Conservation (phyloP, 768 basidiomycete genomes). For the Trametes sanguinea region DNA sequence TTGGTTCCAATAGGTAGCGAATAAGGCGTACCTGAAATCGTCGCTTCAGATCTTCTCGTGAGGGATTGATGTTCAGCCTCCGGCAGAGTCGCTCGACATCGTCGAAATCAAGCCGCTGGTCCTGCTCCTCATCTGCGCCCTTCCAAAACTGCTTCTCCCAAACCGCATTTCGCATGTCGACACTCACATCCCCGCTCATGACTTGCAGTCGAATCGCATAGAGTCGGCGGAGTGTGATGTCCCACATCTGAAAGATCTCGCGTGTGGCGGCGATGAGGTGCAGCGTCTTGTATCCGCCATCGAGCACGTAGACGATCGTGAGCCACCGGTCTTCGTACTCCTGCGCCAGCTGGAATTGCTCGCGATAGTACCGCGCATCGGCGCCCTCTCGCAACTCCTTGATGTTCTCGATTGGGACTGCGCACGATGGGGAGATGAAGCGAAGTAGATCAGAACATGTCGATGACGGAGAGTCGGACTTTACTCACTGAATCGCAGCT, state of each 20-base stretch:
- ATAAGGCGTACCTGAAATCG: constrained; percentile 53
- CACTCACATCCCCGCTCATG: constrained; percentile 65
- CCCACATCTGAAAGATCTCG: constrained; percentile 65
- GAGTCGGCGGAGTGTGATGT: constrained; percentile 62
- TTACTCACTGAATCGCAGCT: constrained; percentile 60
- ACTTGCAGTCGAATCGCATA: constrained; percentile 67
- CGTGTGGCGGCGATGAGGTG: constrained; percentile 76
- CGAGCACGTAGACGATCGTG: constrained; percentile 79
- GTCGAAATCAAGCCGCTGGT: constrained; percentile 65
- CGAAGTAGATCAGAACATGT: neutral
- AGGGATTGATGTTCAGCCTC: constrained; percentile 66
- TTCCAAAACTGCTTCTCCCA: constrained; percentile 89
- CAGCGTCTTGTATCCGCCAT: constrained; percentile 80
- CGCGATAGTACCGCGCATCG: constrained; percentile 70
- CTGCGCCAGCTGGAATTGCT: constrained; percentile 63
- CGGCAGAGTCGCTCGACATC: constrained; percentile 74
- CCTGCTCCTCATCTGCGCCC: constrained; percentile 57
- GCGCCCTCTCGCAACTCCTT: constrained; percentile 80
- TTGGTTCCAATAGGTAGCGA: too few species aligned
- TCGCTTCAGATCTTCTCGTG: constrained; percentile 51
- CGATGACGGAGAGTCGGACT: neutral
- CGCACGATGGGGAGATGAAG: neutral
- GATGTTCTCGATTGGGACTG: constrained; percentile 85
- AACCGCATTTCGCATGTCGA: constrained; percentile 62
- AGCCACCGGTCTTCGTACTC: constrained; percentile 76